phyloP scores from a whole-genome alignment of 306 rosid species.

The Gastrolobium villosum region DNA sequence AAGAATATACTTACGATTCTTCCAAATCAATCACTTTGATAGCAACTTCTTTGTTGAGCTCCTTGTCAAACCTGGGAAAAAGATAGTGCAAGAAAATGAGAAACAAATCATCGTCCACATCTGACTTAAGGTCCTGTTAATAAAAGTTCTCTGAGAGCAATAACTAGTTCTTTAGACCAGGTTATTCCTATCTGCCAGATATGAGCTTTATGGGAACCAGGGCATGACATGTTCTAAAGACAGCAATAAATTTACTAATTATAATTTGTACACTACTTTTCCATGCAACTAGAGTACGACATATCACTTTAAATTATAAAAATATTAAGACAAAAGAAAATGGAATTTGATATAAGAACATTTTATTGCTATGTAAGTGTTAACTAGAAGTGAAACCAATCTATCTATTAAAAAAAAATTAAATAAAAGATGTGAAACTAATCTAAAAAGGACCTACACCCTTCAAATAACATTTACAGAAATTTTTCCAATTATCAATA shows the following conservation, averaged over 20 bases:
- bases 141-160: slow-evolving; percentile 21
- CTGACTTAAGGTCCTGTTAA: slow-evolving; percentile 11
- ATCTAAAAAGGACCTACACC: not conserved
- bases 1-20: slow-evolving; percentile 82
- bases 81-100: slow-evolving; percentile 32
- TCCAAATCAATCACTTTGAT: slow-evolving; percentile 95
- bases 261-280: not conserved
- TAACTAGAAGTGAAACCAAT: slow-evolving; percentile 1
- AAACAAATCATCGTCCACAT: not conserved
- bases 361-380: not conserved
- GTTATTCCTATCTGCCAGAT: not conserved
- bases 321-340: not conserved
- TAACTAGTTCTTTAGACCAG: slow-evolving; percentile 15
- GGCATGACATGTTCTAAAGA: slow-evolving; percentile 16
- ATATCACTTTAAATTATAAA: not conserved
- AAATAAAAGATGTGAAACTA: not conserved
- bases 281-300: not conserved
- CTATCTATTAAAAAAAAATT: too few relatives aligned
- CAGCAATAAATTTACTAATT: not conserved
- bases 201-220: slow-evolving; percentile 17
- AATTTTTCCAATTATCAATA: slow-evolving; percentile 7
- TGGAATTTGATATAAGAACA: not conserved
- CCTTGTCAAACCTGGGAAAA: slow-evolving; percentile 84
- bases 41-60: slow-evolving; percentile 91
- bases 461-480: not conserved